Base-by-base conservation (phyloP, 2,329 filamentous ascomycete species). In the Graphilbum ipis-grandicollis region DNA sequence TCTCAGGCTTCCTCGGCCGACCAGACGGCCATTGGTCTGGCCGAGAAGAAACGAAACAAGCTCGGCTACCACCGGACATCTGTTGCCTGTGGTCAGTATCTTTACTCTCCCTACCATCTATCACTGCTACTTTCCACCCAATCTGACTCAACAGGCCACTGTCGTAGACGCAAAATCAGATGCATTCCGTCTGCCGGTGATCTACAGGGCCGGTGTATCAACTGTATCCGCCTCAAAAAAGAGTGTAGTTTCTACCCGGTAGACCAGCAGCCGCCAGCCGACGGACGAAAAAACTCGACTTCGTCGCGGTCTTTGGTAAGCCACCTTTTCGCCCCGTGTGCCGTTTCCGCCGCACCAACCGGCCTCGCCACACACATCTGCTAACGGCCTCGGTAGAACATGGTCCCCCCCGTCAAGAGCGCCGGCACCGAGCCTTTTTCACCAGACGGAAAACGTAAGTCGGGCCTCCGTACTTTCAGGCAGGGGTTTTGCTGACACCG, bases 61-160 rank as follows among this genome's bases (percentile, higher is more conserved):
- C 67, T 96, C 42, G 88, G 88, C 29, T 96, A 96, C 54, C 88
- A 94, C 60, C 75, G 88, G 51, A 93, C 85, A 26, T 92, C 86
- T 32, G 83, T 94, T 48, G 90, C 88, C 47, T 96, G 88, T 63
- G 80, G 88, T 96, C 70, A 72, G 86, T 75, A 35, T 8, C 4
- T 10, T 23, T 10, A 6, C 21, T 23, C 21, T 23, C 21, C 10
- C 21, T 23, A 23, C 6, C 21, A 6, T 10, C 21, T n/a, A n/a
- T n/a, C n/a, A n/a, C n/a, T n/a, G n/a, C n/a, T n/a, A n/a, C 21
- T 10, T 23, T 23, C 21, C 10, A 23, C 6, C 21, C 21, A 23
- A 10, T 23, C 21, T 23, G 10, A 23, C 21, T 31, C 31, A 21
- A 49, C 39, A 94, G 88, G 79, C 39, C 84, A 94, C 53, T 96